Evolutionary conservation across 2,329 filamentous ascomycete species (phyloP).

Genomic region (Neurospora crassa): DNA sequence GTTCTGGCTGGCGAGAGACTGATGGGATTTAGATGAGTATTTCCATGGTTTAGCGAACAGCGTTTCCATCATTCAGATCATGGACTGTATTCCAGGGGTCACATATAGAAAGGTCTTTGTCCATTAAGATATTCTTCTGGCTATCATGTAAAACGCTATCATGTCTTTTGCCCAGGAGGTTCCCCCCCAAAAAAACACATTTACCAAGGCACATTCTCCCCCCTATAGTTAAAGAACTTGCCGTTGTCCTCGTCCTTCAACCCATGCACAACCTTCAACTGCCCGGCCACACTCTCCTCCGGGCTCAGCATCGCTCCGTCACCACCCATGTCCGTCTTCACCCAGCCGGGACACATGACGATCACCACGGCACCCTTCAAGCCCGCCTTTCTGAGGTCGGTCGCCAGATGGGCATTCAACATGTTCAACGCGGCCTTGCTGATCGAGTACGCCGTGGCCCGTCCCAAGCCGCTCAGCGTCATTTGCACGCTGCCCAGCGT

Average conservation of each 20-base stretch:
- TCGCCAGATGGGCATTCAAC: slow-evolving; percentile 18
- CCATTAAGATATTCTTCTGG: not conserved
- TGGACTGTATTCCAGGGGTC: not conserved
- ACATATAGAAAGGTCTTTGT: too few relatives aligned
- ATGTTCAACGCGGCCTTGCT: slow-evolving; percentile 27
- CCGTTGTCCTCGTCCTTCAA: slow-evolving; percentile 44
- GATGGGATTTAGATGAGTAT: not conserved
- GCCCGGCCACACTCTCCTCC: slow-evolving; percentile 30
- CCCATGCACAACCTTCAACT: slow-evolving; percentile 66
- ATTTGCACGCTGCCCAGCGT: slow-evolving; percentile 26
- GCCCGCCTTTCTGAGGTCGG: slow-evolving; percentile 15
- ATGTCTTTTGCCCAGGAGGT: too few relatives aligned
- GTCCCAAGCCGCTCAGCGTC: slow-evolving; percentile 20
- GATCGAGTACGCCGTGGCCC: slow-evolving; percentile 24
- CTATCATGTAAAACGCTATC: too few relatives aligned
- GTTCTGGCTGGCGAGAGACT: not conserved
- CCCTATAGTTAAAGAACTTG: slow-evolving; percentile 15
- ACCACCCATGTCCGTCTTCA: slow-evolving; percentile 26
- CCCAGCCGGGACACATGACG: slow-evolving; percentile 25
- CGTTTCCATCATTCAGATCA: not conserved
- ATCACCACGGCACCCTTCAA: slow-evolving; percentile 21
- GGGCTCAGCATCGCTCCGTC: slow-evolving; percentile 19
- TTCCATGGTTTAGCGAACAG: not conserved
- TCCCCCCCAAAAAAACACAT: too few relatives aligned
- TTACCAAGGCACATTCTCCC: slow-evolving; percentile 19